Evolutionary conservation across 441 rosid species (phyloP).

Genomic region (Jatropha podagrica): DNA sequence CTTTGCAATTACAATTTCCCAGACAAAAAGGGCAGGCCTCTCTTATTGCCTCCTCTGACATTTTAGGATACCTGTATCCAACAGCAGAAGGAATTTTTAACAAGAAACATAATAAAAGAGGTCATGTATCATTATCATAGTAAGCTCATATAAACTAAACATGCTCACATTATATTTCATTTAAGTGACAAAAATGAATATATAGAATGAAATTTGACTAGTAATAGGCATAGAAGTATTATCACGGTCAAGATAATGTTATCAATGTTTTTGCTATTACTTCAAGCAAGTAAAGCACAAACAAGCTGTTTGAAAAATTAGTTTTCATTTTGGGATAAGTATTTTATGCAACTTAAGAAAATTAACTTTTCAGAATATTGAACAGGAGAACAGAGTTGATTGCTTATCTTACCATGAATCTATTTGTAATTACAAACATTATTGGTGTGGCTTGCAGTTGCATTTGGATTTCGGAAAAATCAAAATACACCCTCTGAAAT

Average conservation of each 20-base stretch:
- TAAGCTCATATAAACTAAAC: neutral
- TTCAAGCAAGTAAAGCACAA: neutral
- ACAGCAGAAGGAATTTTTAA: neutral
- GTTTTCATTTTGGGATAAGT: neutral
- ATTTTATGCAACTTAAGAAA: neutral
- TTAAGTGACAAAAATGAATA: neutral
- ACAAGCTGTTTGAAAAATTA: neutral
- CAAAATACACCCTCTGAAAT: neutral
- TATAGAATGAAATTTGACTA: neutral
- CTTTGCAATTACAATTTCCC: constrained; percentile 51
- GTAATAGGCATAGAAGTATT: neutral
- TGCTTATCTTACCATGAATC: neutral
- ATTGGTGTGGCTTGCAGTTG: neutral
- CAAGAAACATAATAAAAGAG: neutral
- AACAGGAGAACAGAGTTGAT: neutral
- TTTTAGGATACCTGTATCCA: constrained; percentile 42
- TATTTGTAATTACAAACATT: neutral
- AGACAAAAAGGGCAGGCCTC: constrained; percentile 46
- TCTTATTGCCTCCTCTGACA: constrained; percentile 37
- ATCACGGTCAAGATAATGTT: neutral
- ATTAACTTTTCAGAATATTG: neutral
- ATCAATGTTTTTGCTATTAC: neutral
- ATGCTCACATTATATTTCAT: neutral
- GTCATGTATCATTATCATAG: neutral
- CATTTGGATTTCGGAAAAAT: neutral